phyloP scores from a whole-genome alignment of 768 basidiomycete genomes.

The Trametes maxima region DNA sequence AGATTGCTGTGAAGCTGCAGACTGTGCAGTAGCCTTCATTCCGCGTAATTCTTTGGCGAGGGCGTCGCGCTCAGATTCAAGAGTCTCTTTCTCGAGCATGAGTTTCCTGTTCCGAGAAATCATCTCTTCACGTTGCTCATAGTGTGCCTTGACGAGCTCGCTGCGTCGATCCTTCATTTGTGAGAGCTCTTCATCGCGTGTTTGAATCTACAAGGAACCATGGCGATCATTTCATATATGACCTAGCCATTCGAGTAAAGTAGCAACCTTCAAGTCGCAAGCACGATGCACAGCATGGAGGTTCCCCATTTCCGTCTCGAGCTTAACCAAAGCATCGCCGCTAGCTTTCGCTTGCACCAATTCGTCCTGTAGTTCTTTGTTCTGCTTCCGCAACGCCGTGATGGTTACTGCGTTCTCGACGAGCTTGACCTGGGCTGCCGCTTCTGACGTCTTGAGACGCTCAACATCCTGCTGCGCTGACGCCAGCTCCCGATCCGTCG shows the following conservation, averaged over 20 bases:
- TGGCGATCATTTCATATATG: neutral
- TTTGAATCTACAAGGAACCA: neutral
- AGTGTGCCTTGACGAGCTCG: neutral
- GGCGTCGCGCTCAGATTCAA: conserved; percentile 1
- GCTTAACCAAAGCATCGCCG: neutral
- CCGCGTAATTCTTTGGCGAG: conserved; percentile 23
- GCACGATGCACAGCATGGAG: neutral
- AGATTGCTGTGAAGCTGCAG: too few species aligned
- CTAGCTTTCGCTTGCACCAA: neutral
- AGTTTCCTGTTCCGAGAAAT: neutral
- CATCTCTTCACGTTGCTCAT: neutral
- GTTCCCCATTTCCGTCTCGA: neutral
- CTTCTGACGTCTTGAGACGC: neutral
- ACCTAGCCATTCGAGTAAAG: neutral
- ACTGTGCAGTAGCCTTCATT: too few species aligned
- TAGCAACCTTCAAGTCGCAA: neutral
- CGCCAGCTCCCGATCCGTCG: too few species aligned
- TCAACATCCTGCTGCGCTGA: too few species aligned
- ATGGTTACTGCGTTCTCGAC: neutral
- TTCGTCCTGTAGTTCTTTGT: neutral
- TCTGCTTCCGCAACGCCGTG: neutral
- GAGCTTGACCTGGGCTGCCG: neutral
- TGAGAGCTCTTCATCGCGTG: neutral
- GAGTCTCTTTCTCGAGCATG: neutral
- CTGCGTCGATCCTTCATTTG: neutral